Conservation (phyloP, 2,329 filamentous ascomycete species). For the Aureobasidium mangrovei region DNA sequence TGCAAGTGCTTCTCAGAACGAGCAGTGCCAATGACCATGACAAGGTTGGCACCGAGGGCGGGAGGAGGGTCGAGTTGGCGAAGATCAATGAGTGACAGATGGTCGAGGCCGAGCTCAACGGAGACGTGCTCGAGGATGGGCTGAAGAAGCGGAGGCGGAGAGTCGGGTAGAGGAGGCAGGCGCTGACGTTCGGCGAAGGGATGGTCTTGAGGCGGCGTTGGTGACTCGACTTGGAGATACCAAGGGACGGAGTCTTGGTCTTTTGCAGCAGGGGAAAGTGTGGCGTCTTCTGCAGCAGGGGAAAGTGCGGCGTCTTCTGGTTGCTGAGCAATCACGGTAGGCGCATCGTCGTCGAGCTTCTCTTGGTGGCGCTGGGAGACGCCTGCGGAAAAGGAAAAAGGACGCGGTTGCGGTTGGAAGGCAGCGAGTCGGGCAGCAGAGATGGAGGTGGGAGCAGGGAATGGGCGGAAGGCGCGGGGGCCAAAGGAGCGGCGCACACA, state of each 20-base stretch:
- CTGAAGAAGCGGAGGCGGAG: slow-evolving; percentile 62
- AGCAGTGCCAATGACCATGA: slow-evolving; percentile 89
- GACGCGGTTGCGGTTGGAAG: neutral
- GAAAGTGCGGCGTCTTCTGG: neutral
- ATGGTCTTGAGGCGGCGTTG: slow-evolving; percentile 31
- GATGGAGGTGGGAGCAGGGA: neutral
- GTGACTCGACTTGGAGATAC: slow-evolving; percentile 68
- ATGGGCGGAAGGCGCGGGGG: neutral
- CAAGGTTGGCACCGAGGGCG: slow-evolving; percentile 74
- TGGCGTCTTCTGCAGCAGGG: neutral
- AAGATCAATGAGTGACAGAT: slow-evolving; percentile 71
- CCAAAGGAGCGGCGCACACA: slow-evolving; percentile 1
- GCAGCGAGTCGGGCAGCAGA: neutral
- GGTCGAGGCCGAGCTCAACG: slow-evolving; percentile 77
- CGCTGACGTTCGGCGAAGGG: slow-evolving; percentile 44
- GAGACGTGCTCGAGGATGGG: slow-evolving; percentile 70
- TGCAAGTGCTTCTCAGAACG: slow-evolving; percentile 90
- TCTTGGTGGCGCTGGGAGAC: neutral
- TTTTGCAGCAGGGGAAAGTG: neutral
- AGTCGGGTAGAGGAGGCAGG: slow-evolving; percentile 56
- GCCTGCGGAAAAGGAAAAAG: neutral
- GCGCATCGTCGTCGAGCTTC: neutral
- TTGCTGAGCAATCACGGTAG: neutral
- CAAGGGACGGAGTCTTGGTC: slow-evolving; percentile 49
- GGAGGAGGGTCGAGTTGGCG: slow-evolving; percentile 77